phyloP scores from a whole-genome alignment of 2,329 filamentous ascomycete species.

The Aureobasidium leucospermi region DNA sequence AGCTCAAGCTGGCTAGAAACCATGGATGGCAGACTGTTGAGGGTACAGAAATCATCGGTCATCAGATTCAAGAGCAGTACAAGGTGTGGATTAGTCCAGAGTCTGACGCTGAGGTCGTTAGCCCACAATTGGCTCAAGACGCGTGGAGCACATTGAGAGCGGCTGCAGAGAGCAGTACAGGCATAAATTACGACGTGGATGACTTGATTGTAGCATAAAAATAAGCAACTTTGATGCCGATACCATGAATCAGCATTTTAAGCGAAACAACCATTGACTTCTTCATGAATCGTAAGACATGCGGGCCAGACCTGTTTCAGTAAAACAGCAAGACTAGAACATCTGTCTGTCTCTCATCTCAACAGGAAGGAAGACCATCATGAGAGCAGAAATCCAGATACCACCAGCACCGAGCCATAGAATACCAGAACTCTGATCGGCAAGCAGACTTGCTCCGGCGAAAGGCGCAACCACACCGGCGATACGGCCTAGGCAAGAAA shows the following conservation, averaged over 20 bases:
- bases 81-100: conserved; percentile 25
- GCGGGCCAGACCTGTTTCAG: too few species aligned
- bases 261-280: too few species aligned
- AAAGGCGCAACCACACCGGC: conserved; percentile 53
- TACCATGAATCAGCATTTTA: too few species aligned
- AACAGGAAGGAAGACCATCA: conserved; percentile 12
- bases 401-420: conserved; percentile 13
- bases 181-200: conserved; percentile 2
- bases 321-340: conserved; percentile 6
- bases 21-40: conserved; percentile 33
- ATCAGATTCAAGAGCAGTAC: conserved; percentile 37
- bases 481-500: conserved; percentile 52
- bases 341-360: conserved; percentile 13
- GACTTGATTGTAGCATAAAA: not conserved
- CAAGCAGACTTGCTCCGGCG: conserved; percentile 32
- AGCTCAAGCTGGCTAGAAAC: conserved; percentile 28
- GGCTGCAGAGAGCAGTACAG: not conserved
- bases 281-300: too few species aligned
- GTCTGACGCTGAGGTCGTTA: not conserved
- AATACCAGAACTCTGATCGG: not conserved
- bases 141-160: not conserved
- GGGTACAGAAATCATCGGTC: conserved; percentile 35
- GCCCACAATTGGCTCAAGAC: not conserved
- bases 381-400: conserved; percentile 10
- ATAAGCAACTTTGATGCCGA: too few species aligned